A percentile compares a stretch with the other conserved stretches of the same genome.
Conservation (phyloP, 441 rosid genomes). For the Aquilaria agallochum region DNA sequence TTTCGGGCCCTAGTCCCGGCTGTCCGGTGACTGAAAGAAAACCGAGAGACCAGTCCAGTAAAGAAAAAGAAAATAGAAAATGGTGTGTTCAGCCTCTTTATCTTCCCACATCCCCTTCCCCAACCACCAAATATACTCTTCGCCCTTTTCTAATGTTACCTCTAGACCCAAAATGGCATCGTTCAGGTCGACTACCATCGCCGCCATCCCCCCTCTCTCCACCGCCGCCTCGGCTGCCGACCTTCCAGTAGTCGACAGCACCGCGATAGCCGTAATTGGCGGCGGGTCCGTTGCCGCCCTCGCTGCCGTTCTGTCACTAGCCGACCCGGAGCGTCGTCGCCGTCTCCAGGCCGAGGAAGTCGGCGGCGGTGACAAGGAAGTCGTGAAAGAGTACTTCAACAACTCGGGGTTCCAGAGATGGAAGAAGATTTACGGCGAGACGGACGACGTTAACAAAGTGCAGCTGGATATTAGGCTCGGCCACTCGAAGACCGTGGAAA, state of each 20-base stretch:
- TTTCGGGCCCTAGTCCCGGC: constrained; percentile 4
- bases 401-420: constrained; percentile 82
- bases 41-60: not conserved
- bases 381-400: constrained; percentile 84
- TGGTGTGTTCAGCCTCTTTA: constrained; percentile 58
- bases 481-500: constrained; percentile 85
- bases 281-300: constrained; percentile 87
- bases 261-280: constrained; percentile 65
- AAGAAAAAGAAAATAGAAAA: constrained; percentile 11
- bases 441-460: constrained; percentile 76
- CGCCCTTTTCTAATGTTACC: constrained; percentile 20
- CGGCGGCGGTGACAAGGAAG: constrained; percentile 91
- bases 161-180: constrained; percentile 17
- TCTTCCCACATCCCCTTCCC: constrained; percentile 29
- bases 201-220: constrained; percentile 42
- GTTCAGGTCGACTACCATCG: constrained; percentile 19
- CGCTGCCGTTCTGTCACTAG: constrained; percentile 67
- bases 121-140: constrained; percentile 26
- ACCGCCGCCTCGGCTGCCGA: constrained; percentile 39
- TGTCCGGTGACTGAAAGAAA: constrained; percentile 23
- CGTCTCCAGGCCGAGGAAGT: constrained; percentile 83
- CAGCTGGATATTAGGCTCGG: constrained; percentile 78
- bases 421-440: constrained; percentile 85
- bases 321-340: constrained; percentile 81
- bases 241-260: constrained; percentile 37